Percentiles rank a stretch among this genome's conserved stretches.
Conservation (phyloP, 31 red algal species). For the Odonthalia washingtoniensis region DNA sequence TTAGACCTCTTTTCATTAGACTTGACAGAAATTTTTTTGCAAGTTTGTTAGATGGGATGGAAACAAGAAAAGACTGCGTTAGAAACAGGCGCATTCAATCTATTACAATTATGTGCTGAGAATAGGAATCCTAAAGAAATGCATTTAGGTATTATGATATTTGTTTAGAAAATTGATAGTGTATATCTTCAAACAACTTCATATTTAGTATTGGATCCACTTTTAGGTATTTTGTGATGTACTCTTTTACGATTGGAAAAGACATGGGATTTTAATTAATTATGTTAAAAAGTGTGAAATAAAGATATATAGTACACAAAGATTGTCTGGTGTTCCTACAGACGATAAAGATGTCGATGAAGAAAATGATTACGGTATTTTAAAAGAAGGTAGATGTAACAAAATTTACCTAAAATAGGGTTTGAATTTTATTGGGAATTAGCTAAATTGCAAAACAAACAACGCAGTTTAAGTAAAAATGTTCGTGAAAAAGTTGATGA, state of each 20-base stretch:
- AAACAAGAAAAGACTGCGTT: slow-evolving; percentile 51
- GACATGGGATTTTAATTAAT: slow-evolving; percentile 47
- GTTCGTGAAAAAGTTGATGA: no score
- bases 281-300: slow-evolving; percentile 59
- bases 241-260: slow-evolving; percentile 34
- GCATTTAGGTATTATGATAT: no score
- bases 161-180: slow-evolving; percentile 44
- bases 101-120: slow-evolving; percentile 52
- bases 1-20: slow-evolving; percentile 53
- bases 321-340: no score
- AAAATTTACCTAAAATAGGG: background rate
- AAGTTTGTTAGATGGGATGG: slow-evolving; percentile 57
- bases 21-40: slow-evolving; percentile 34
- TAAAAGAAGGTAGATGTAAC: background rate
- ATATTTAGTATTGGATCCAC: slow-evolving; percentile 55
- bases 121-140: slow-evolving; percentile 44
- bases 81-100: slow-evolving; percentile 31
- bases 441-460: background rate
- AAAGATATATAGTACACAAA: slow-evolving; percentile 11
- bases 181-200: slow-evolving; percentile 59
- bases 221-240: slow-evolving; percentile 47
- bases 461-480: background rate
- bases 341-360: background rate
- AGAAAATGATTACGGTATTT: background rate
- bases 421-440: background rate